These are phyloP conservation scores for Psilocybe sp. DNA, from an alignment of 768 basidiomycete species.

Conservation along the genomic window DNA sequence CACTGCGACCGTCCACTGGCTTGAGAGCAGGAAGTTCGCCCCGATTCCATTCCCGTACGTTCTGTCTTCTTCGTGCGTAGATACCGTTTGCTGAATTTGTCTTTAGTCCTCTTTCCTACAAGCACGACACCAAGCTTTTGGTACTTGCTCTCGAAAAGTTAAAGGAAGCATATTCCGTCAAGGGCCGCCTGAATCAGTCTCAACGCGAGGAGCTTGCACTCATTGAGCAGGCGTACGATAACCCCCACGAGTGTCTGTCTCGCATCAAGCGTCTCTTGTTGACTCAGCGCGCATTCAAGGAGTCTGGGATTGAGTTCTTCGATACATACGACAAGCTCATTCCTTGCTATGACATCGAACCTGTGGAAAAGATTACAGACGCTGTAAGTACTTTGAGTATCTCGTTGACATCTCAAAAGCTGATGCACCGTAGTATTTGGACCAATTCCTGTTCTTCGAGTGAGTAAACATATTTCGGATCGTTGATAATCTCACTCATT, in stretches of 20 bases:
- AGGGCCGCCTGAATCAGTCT: slow-evolving; percentile 95
- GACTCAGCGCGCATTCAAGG: slow-evolving; percentile 98
- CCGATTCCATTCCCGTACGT: slow-evolving; percentile 96
- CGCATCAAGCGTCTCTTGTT: slow-evolving; percentile 96
- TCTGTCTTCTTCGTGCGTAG: neutral
- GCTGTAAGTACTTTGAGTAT: slow-evolving; percentile 52
- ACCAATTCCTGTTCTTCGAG: slow-evolving; percentile 99
- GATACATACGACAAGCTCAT: slow-evolving; percentile 98
- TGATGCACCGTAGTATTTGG: slow-evolving; percentile 64
- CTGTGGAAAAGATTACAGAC: slow-evolving; percentile 99
- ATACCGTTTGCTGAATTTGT: neutral
- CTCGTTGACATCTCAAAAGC: slow-evolving; percentile 3
- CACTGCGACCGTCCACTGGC: slow-evolving; percentile 98
- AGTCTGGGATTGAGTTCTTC: slow-evolving; percentile 95
- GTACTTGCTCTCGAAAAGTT: slow-evolving; percentile 96
- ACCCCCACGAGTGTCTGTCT: slow-evolving; percentile 97
- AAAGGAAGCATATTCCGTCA: slow-evolving; percentile 98
- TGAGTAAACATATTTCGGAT: slow-evolving; percentile 21
- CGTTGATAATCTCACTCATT: neutral
- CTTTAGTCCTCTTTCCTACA: slow-evolving; percentile 87
- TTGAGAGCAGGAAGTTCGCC: slow-evolving; percentile 96
- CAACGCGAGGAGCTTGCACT: slow-evolving; percentile 97
- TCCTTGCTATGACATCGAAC: slow-evolving; percentile 98
- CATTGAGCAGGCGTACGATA: slow-evolving; percentile 99
- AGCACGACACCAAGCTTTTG: slow-evolving; percentile 97